Base-by-base conservation (phyloP, 2,329 filamentous ascomycete genomes). In the Aspergillus costaricaensis region DNA sequence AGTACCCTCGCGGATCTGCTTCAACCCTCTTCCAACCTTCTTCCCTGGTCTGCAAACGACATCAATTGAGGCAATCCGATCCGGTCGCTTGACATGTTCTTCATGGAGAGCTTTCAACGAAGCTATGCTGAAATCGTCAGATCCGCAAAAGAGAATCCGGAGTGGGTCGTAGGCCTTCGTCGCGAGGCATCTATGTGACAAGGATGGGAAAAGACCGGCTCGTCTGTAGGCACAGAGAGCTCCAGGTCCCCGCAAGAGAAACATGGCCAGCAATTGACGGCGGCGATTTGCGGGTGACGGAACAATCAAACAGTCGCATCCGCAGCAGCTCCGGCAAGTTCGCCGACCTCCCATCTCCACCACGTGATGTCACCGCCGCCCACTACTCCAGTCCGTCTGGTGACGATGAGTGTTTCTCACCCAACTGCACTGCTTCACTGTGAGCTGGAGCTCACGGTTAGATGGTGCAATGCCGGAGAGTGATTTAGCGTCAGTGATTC, bases 101-200 rank as follows among this genome's bases (percentile, higher is more conserved):
- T 78, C 70, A 67, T 89, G 76, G 36, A 99, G 79, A 5, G 90
- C 90, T 60, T 80, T 79, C 53, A 99, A 81, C 1, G 92, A 91
- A 55, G 84, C 85, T 69, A 89, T 89, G 79, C 94, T 97, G 77
- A 98, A 96, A 2, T 88, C 83, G 75, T 99, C 95, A 3, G 94
- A 95, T 64, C 95, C 95, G 77, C 93, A 98, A 78, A 97, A 99
- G 4, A 99, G 84, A 57, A 99, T 92, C 36, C 88, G 85, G 32
- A 99, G 81, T 3, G 91, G 90, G 15, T 82, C 76, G 65, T 72
- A 70, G 9, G 70, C 58, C 55, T 71, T 76, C 36, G 71, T 75
- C 2, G 75, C 65, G 36, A 72, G 67, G 32, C 60, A 68, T 55
- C 73, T 67, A 57, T 55, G 60, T 8, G 52, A 19, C 56, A 65